Evolutionary conservation across 1,284 basidiomycete genomes (phyloP).

Genomic region (Fomitopsis palustris): DNA sequence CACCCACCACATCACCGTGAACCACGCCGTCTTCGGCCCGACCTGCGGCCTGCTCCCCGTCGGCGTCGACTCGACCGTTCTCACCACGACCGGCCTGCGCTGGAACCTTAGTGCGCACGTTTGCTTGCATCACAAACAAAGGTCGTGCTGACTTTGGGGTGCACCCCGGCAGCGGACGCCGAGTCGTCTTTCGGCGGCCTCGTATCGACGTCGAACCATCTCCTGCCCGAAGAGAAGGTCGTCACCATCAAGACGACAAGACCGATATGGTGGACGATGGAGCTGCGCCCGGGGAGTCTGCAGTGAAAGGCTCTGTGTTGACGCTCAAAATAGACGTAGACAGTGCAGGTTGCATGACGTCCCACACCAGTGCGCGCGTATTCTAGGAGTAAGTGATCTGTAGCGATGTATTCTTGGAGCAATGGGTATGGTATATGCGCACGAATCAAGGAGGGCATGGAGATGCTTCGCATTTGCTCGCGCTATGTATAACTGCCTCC

Average conservation of each 20-base stretch:
- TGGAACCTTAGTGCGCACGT: conserved; percentile 81
- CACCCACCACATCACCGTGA: conserved; percentile 72
- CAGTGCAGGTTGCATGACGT: not conserved
- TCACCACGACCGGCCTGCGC: conserved; percentile 81
- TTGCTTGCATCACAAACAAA: not conserved
- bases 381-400: too few relatives aligned
- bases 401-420: too few relatives aligned
- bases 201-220: conserved; percentile 91
- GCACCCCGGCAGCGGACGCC: conserved; percentile 40
- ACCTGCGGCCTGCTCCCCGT: conserved; percentile 94
- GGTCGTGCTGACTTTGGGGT: not conserved
- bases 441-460: too few relatives aligned
- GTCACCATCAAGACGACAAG: conserved; percentile 76
- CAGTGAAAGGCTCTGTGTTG: not conserved
- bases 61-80: conserved; percentile 70
- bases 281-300: conserved; percentile 19
- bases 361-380: too few relatives aligned
- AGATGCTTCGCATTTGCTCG: too few relatives aligned
- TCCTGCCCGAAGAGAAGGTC: conserved; percentile 56
- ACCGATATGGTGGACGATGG: conserved; percentile 79
- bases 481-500: too few relatives aligned
- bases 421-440: too few relatives aligned
- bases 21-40: conserved; percentile 72
- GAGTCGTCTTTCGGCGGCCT: conserved; percentile 78
- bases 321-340: not conserved